Evolutionary conservation across 2,329 filamentous ascomycete species (phyloP).

Genomic region (Arachnopeziza araneosa): DNA sequence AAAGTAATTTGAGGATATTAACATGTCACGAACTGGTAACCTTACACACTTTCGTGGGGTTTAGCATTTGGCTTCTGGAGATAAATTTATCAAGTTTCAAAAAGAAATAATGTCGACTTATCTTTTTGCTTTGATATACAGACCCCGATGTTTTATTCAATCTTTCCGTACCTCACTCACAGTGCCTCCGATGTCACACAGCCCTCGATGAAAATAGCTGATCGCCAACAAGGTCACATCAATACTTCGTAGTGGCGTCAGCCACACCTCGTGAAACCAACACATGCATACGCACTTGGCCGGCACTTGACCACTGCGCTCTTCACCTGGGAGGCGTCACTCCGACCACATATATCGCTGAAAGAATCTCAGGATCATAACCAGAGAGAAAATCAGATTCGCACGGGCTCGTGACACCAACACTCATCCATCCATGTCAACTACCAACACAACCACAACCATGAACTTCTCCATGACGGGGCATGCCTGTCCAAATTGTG

Average conservation of each 20-base stretch:
- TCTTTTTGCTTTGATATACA: no score
- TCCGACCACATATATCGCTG: not conserved
- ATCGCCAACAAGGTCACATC: not conserved
- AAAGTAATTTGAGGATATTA: no score
- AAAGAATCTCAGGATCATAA: not conserved
- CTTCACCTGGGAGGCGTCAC: not conserved
- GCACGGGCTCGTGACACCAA: not conserved
- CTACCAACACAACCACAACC: not conserved
- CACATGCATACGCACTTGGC: not conserved
- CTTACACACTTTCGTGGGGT: no score
- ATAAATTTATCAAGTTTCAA: no score
- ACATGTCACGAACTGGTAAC: no score
- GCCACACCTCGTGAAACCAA: not conserved
- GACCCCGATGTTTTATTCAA: no score
- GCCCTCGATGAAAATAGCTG: not conserved
- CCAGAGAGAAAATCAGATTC: not conserved
- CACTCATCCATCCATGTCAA: not conserved
- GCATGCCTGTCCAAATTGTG: constrained; percentile 29
- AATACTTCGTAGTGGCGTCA: not conserved
- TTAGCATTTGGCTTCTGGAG: no score
- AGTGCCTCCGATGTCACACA: no score
- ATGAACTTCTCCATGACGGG: not conserved
- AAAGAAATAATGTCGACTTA: no score
- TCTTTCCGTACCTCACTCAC: no score
- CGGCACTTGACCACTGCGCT: not conserved